These are phyloP conservation scores for Wickerhamomyces queroliae DNA, from an alignment of 805 yeast species.

Conservation along the genomic window DNA sequence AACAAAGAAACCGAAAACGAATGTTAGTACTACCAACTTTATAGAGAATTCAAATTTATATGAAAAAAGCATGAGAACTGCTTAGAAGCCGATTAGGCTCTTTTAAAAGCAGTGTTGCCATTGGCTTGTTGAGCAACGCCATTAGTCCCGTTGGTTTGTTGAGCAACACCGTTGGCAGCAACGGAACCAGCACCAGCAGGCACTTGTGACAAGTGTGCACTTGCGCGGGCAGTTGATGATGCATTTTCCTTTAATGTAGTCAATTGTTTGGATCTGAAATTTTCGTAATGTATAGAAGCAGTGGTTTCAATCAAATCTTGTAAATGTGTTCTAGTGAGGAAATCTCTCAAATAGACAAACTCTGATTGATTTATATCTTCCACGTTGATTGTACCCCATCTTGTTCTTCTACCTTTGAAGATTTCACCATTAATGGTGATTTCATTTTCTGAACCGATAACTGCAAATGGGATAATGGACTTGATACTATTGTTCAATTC, in stretches of 20 bases:
- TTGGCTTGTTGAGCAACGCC: neutral
- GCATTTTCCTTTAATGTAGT: constrained; percentile 90
- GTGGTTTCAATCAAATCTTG: constrained; percentile 96
- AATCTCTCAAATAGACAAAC: constrained; percentile 89
- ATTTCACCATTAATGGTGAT: constrained; percentile 70
- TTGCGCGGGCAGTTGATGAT: constrained; percentile 27
- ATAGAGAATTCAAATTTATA: too few species aligned
- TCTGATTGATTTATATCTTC: constrained; percentile 96
- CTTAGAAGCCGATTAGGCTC: too few species aligned
- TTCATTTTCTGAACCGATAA: constrained; percentile 84
- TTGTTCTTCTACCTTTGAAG: constrained; percentile 86
- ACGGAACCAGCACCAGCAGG: neutral
- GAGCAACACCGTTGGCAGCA: constrained; percentile 6
- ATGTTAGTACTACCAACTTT: too few species aligned
- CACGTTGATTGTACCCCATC: constrained; percentile 90
- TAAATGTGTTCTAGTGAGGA: constrained; percentile 89
- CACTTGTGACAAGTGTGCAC: constrained; percentile 27
- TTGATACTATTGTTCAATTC: constrained; percentile 72
- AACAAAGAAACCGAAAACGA: too few species aligned
- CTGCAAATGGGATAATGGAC: constrained; percentile 85
- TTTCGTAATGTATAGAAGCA: constrained; percentile 80
- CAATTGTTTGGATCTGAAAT: constrained; percentile 89
- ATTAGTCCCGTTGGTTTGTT: constrained; percentile 4
- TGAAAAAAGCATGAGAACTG: too few species aligned
- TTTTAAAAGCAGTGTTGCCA: neutral